Percentiles rank a stretch among this genome's conserved stretches.
These are phyloP conservation scores for Lachnellula suecica DNA, from an alignment of 2,329 filamentous ascomycete genomes.

Conservation along the genomic window DNA sequence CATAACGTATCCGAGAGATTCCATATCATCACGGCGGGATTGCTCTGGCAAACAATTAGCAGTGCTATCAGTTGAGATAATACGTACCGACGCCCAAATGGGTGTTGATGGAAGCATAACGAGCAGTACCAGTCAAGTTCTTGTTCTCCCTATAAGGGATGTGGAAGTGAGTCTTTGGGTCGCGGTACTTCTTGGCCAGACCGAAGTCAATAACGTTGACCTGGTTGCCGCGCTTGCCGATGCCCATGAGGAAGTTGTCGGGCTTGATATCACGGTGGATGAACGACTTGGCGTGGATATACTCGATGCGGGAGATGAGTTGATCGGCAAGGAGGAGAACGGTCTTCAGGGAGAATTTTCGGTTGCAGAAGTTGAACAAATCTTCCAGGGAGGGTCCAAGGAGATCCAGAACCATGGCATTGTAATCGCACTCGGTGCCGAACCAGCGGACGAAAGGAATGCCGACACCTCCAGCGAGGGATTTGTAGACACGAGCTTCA, in stretches of 20 bases:
- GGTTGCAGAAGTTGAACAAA: slow-evolving; percentile 99
- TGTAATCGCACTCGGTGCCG: slow-evolving; percentile 99
- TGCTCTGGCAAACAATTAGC: slow-evolving; percentile 64
- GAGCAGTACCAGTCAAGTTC: slow-evolving; percentile 97
- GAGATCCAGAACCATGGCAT: slow-evolving; percentile 98
- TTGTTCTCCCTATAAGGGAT: slow-evolving; percentile 99
- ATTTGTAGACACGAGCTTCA: slow-evolving; percentile 91
- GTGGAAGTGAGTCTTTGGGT: slow-evolving; percentile 99
- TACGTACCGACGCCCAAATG: slow-evolving; percentile 85
- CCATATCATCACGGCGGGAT: slow-evolving; percentile 99
- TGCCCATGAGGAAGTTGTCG: slow-evolving; percentile 99
- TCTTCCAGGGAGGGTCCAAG: slow-evolving; percentile 95
- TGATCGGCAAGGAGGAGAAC: slow-evolving; percentile 95
- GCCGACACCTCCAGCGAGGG: slow-evolving; percentile 90
- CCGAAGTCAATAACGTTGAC: slow-evolving; percentile 99
- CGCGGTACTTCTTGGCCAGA: slow-evolving; percentile 98
- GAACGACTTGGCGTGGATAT: slow-evolving; percentile 99
- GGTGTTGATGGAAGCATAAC: slow-evolving; percentile 98
- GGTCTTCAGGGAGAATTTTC: slow-evolving; percentile 98
- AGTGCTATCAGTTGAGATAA: slow-evolving; percentile 3
- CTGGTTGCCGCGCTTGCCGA: slow-evolving; percentile 98
- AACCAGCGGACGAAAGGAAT: slow-evolving; percentile 99
- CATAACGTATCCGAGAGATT: slow-evolving; percentile 98
- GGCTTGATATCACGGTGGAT: slow-evolving; percentile 99
- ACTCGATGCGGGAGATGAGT: slow-evolving; percentile 98